Evolutionary conservation across 768 basidiomycete species (phyloP).

Genomic region (Panaeolus papilionaceus): DNA sequence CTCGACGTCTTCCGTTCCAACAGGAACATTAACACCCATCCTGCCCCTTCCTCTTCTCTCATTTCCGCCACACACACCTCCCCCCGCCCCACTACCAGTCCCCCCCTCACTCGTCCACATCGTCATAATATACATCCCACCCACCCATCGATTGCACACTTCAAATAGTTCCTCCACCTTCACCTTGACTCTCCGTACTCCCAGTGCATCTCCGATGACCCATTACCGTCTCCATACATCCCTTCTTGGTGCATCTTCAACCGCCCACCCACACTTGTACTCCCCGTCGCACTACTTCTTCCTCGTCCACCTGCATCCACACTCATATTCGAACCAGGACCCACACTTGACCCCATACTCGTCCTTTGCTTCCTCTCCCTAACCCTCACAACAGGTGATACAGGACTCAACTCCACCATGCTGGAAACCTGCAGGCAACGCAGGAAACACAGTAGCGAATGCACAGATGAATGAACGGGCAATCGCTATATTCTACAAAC

Average conservation of each 20-base stretch:
- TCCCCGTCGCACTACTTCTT: not conserved
- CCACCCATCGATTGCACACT: constrained; percentile 4
- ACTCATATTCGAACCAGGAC: not conserved
- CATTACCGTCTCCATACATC: not conserved
- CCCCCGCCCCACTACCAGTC: not conserved
- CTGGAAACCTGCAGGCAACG: too few species aligned
- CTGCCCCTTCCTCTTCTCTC: not conserved
- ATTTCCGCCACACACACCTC: not conserved
- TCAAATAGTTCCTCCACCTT: not conserved
- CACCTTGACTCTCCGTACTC: not conserved
- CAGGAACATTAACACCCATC: not conserved
- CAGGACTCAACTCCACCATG: not conserved
- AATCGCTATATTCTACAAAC: too few species aligned
- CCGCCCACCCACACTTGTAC: not conserved
- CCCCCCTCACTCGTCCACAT: not conserved
- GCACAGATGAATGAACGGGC: too few species aligned
- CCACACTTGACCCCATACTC: not conserved
- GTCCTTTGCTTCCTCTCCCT: not conserved
- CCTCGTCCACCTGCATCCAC: not conserved
- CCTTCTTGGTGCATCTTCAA: too few species aligned
- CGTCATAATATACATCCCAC: not conserved
- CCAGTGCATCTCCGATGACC: not conserved
- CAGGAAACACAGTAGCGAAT: too few species aligned
- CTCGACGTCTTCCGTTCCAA: not conserved
- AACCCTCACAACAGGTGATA: too few species aligned